Percentiles rank a stretch among this genome's conserved stretches.
phyloP scores from a whole-genome alignment of 2,329 filamentous ascomycete species.

The Epichloe gansuensis region DNA sequence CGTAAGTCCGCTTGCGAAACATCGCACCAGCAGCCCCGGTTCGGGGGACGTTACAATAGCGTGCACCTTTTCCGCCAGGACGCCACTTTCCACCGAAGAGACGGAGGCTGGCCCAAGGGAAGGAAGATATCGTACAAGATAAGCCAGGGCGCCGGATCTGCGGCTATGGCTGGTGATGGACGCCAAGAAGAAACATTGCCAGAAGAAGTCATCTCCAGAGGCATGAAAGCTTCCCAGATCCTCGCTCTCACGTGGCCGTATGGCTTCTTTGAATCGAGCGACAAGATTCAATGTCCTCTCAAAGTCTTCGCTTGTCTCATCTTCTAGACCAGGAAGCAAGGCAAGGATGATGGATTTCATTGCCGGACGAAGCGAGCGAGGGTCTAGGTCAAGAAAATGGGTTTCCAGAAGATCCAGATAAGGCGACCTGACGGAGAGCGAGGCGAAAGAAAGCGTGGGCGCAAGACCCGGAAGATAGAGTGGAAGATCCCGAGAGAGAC shows the following conservation, averaged over 20 bases:
- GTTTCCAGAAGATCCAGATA: conserved; percentile 76
- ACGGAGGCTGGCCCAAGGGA: conserved; percentile 13
- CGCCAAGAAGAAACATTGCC: conserved; percentile 94
- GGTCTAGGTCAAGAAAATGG: conserved; percentile 61
- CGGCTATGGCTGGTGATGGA: conserved; percentile 80
- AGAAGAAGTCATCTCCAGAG: conserved; percentile 76
- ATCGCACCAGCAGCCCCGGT: conserved; percentile 77
- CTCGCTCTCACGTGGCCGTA: conserved; percentile 41
- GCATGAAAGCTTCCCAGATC: conserved; percentile 39
- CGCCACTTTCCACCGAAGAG: conserved; percentile 6
- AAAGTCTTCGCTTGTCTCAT: conserved; percentile 95
- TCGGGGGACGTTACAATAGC: conserved; percentile 75
- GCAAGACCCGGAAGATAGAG: conserved; percentile 84
- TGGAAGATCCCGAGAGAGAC: conserved; percentile 66
- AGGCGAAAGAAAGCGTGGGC: conserved; percentile 85
- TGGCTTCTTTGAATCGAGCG: conserved; percentile 59
- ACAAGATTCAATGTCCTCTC: conserved; percentile 71
- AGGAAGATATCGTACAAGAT: conserved; percentile 67
- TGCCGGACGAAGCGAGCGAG: conserved; percentile 64
- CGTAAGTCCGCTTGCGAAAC: conserved; percentile 77
- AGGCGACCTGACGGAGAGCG: conserved; percentile 73
- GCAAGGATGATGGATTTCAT: conserved; percentile 82
- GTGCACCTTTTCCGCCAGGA: conserved; percentile 31
- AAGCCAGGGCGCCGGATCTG: conserved; percentile 76
- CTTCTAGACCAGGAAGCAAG: conserved; percentile 83